These are phyloP conservation scores for Scleroderma bovista DNA, from an alignment of 768 basidiomycete genomes.

Conservation along the genomic window DNA sequence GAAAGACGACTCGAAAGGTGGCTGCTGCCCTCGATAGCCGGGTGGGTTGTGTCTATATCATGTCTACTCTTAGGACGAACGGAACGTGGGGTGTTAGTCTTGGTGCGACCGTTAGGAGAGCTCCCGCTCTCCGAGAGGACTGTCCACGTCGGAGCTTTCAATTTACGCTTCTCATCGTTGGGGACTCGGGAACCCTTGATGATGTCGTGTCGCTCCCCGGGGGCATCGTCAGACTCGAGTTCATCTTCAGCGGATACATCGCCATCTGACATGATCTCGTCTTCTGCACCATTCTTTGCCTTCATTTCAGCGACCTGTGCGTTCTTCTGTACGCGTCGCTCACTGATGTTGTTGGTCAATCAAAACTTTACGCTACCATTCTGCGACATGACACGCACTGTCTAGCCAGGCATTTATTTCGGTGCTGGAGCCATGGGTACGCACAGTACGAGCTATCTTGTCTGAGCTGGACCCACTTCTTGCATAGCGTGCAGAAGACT, in stretches of 20 bases:
- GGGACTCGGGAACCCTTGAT: constrained; percentile 5
- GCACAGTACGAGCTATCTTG: constrained; percentile 78
- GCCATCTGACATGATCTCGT: constrained; percentile 28
- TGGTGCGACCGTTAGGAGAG: constrained; percentile 9
- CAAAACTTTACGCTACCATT: too few relatives aligned
- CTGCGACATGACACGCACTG: constrained; percentile 41
- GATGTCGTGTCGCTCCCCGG: constrained; percentile 16
- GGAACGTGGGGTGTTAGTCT: constrained; percentile 18
- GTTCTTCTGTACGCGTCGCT: constrained; percentile 51
- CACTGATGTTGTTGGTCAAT: constrained; percentile 31
- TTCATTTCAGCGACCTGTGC: constrained; percentile 47
- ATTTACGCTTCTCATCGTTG: constrained; percentile 21
- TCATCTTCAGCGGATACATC: constrained; percentile 30
- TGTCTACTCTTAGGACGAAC: constrained; percentile 23
- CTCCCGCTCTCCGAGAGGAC: constrained; percentile 13
- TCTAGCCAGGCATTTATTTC: constrained; percentile 67
- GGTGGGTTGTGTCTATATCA: constrained; percentile 17
- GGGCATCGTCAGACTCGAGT: constrained; percentile 33
- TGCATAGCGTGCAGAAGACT: constrained; percentile 70
- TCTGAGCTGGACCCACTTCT: constrained; percentile 78
- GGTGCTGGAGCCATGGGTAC: constrained; percentile 78
- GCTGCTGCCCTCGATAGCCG: constrained; percentile 11
- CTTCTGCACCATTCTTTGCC: constrained; percentile 19
- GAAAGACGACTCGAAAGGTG: constrained; percentile 15
- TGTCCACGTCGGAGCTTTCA: constrained; percentile 15